Evolutionary conservation across 2,329 filamentous ascomycete species (phyloP).

Genomic region (Fusarium sp.): DNA sequence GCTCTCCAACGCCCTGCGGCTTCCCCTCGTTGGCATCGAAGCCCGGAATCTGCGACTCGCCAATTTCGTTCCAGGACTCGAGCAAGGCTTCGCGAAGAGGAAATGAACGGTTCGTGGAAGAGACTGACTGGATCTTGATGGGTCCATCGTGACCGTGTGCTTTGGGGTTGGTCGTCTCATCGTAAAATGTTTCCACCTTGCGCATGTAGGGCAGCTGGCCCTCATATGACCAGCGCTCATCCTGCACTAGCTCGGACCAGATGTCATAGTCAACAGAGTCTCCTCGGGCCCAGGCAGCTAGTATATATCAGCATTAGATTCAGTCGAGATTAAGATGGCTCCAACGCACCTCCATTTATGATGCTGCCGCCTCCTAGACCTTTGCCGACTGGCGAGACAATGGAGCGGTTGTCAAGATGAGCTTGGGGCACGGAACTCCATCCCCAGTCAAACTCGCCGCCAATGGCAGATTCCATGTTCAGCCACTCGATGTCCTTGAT

Average conservation of each 20-base stretch:
- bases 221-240: slow-evolving; percentile 62
- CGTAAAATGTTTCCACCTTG: slow-evolving; percentile 10
- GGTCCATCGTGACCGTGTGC: slow-evolving; percentile 57
- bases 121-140: slow-evolving; percentile 50
- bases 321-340: no score
- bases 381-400: neutral
- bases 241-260: slow-evolving; percentile 54
- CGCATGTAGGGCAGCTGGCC: slow-evolving; percentile 49
- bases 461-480: neutral
- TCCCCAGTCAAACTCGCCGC: neutral
- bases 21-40: slow-evolving; percentile 44
- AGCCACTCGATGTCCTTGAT: no score
- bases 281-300: slow-evolving; percentile 58
- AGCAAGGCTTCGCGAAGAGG: slow-evolving; percentile 55
- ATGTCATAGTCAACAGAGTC: slow-evolving; percentile 61
- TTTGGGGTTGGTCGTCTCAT: slow-evolving; percentile 21
- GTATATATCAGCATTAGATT: neutral
- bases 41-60: slow-evolving; percentile 20
- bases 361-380: neutral
- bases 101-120: slow-evolving; percentile 53
- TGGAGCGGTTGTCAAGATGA: neutral
- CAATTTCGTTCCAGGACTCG: slow-evolving; percentile 58
- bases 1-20: slow-evolving; percentile 51
- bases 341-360: slow-evolving; percentile 8
- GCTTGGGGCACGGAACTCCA: neutral